A percentile compares a stretch with the other conserved stretches of the same genome.
phyloP scores from a whole-genome alignment of 371 early-diverging fungal genomes.

The Mucor racemosus region DNA sequence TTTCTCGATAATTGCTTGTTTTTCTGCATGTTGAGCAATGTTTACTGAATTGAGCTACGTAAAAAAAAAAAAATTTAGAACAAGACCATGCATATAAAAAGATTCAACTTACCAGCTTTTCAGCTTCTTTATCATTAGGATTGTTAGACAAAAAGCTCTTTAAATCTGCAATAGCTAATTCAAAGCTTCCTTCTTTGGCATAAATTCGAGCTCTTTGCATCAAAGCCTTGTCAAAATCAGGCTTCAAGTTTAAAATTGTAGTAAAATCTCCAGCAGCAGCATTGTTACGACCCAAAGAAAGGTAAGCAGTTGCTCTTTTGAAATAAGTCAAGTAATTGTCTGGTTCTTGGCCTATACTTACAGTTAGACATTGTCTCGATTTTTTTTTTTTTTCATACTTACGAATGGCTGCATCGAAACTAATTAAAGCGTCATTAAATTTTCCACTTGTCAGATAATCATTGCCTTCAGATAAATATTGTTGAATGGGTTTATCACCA shows the following conservation, averaged over 20 bases:
- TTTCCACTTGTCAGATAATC: conserved; percentile 55
- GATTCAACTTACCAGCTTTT: conserved; percentile 19
- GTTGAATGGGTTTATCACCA: conserved; percentile 55
- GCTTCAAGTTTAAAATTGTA: conserved; percentile 80
- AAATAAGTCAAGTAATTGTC: conserved; percentile 81
- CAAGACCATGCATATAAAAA: not conserved
- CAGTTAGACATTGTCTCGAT: not conserved
- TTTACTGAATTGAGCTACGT: conserved; percentile 2
- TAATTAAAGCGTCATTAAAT: conserved; percentile 69
- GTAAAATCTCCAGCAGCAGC: conserved; percentile 83
- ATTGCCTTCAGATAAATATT: conserved; percentile 67
- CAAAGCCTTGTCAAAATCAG: conserved; percentile 82
- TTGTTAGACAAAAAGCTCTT: conserved; percentile 45
- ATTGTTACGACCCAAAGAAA: conserved; percentile 73
- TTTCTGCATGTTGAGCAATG: not conserved
- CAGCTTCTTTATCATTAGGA: conserved; percentile 47
- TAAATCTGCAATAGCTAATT: conserved; percentile 63
- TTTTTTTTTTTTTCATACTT: conserved; percentile 28
- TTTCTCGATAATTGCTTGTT: conserved; percentile 14
- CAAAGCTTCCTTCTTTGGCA: conserved; percentile 72
- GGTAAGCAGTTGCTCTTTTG: conserved; percentile 83
- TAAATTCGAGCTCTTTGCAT: conserved; percentile 83
- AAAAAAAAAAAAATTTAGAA: not conserved
- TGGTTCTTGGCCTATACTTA: conserved; percentile 64
- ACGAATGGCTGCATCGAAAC: conserved; percentile 76